Evolutionary conservation across 192 early-diverging fungal species (phyloP), one percentile per base, ranked within the genome.

Genomic region (Backusella liffmaniae): DNA sequence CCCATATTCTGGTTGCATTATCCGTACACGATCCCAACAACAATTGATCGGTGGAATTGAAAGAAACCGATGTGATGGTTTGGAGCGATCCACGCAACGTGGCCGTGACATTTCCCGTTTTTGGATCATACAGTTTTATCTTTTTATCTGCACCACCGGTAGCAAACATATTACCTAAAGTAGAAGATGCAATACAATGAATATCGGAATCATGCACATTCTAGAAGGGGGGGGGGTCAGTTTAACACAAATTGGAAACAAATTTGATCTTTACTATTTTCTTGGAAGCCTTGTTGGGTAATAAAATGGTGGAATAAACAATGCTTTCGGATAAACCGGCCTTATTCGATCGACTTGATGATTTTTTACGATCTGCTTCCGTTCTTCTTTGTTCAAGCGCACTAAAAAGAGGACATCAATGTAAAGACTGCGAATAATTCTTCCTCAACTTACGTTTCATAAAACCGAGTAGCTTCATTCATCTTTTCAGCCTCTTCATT

Each of bases 391-490:
- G 70, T 49, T 46, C 37, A 26, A 71, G 37, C 1, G 69, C 69
- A 0, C 69, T 71, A 44, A 70, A 32, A 3, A 3, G 32, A 0
- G 32, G 3, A 32, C 3, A 3, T 32, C 30, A 32, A 3, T 32
- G 3, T 32, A 32, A 32, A 32, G 32, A 32, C 2, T 32, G 32
- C 32, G 32, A 2, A 32, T 32, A 3, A 3, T 32, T 3, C 12
- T 16, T 10, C 10, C 9, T 37, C 36, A 37, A 39, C 10, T 79
- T 85, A 91, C 92, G 80, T 86, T 89, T 97, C 97, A 75, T 94
- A 88, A 84, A 95, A 94, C 67, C 89, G 87, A 72, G 96, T 99
- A 4, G 92, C 95, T 56, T 95, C 94, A 80, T 99, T 98, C 91
- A 99, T 94, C 77, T 92, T 91, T 37, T 94, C 90, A 1, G 94